Conservation (phyloP, 2,329 filamentous ascomycete genomes). For the Aspergillus versicolor region DNA sequence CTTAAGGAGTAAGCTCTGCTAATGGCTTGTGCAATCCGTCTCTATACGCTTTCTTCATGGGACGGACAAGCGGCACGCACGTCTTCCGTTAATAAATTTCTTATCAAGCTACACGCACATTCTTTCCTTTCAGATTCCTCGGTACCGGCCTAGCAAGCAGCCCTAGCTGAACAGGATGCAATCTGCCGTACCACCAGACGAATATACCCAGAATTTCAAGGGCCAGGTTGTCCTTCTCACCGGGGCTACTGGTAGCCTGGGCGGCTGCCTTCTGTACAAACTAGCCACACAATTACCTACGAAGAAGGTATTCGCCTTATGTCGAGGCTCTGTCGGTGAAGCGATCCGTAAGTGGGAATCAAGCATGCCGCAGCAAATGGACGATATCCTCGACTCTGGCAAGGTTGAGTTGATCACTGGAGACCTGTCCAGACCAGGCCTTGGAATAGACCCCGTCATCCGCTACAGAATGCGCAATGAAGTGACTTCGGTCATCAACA, state of each 20-base stretch:
- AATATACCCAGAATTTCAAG: background rate
- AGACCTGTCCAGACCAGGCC: constrained; percentile 15
- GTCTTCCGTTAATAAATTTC: no score
- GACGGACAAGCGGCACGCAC: no score
- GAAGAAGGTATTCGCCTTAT: constrained; percentile 15
- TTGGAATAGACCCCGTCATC: constrained; percentile 11
- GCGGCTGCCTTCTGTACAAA: constrained; percentile 21
- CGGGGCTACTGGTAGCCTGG: constrained; percentile 18
- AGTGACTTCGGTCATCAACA: constrained; percentile 18
- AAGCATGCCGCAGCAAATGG: constrained; percentile 19
- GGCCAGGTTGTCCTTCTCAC: constrained; percentile 19
- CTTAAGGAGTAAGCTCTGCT: background rate
- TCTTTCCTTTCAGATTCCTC: no score
- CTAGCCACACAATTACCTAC: constrained; percentile 18
- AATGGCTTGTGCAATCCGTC: background rate
- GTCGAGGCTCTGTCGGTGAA: constrained; percentile 8
- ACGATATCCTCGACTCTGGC: constrained; percentile 21
- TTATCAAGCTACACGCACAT: no score
- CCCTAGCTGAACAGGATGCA: background rate
- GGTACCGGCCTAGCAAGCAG: no score
- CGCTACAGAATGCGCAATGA: constrained; percentile 10
- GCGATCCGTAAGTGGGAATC: constrained; percentile 15
- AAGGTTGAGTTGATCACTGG: constrained; percentile 19
- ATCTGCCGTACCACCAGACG: background rate
- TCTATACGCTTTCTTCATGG: background rate